Percentiles rank a stretch among this genome's conserved stretches.
Conservation (phyloP, 2,329 filamentous ascomycete genomes). For the Ophiosphaerella korrae region DNA sequence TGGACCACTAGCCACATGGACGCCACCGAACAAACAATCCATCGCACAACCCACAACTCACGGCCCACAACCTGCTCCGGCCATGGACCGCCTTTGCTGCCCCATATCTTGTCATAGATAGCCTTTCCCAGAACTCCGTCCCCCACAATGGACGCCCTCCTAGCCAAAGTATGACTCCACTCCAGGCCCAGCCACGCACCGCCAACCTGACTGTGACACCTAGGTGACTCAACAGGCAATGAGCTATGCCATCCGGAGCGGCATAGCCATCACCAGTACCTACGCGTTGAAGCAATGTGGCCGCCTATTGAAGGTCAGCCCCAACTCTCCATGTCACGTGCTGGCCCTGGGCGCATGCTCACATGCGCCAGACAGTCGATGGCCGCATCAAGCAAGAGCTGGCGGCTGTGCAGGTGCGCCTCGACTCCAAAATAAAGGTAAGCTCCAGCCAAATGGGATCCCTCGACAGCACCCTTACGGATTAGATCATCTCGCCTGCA, state of each 20-base stretch:
- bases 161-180: slow-evolving; percentile 59
- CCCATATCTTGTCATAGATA: no score
- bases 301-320: slow-evolving; percentile 67
- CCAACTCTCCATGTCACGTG: not conserved
- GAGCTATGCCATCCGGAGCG: slow-evolving; percentile 87
- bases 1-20: not conserved
- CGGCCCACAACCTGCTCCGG: no score
- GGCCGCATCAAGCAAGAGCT: slow-evolving; percentile 75
- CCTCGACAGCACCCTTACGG: not conserved
- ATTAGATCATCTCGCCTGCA: slow-evolving; percentile 81
- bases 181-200: slow-evolving; percentile 1
- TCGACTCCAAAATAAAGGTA: slow-evolving; percentile 86
- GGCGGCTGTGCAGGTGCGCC: slow-evolving; percentile 69
- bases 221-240: slow-evolving; percentile 77
- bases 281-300: slow-evolving; percentile 86
- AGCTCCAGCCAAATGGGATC: slow-evolving; percentile 19
- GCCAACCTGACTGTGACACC: slow-evolving; percentile 15
- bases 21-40: not conserved
- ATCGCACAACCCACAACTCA: not conserved
- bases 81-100: not conserved
- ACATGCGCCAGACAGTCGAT: slow-evolving; percentile 57
- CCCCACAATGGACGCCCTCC: slow-evolving; percentile 70
- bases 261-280: slow-evolving; percentile 80
- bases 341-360: not conserved
- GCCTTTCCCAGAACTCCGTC: no score